Base-by-base conservation (phyloP, 169 alveolate species). In the Plasmodium vinckei region DNA sequence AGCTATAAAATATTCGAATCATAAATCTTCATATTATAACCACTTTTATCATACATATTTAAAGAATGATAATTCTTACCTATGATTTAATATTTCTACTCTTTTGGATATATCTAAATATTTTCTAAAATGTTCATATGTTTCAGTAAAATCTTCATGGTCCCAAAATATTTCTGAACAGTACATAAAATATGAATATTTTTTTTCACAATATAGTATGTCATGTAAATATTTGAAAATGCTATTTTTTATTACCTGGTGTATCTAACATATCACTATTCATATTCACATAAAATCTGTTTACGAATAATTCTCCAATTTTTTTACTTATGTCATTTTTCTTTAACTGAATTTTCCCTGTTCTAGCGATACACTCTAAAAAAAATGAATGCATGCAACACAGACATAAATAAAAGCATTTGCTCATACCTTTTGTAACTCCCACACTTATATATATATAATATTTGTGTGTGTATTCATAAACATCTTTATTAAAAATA, bases 261-360 rank as follows among this genome's bases (percentile, higher is more conserved):
- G 97, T 95, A 57, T 95, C 97, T 19, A 95, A 71, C 53, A 95
- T 94, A 63, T 95, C 97, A 6, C 96, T 92, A 65, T 95, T 97
- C 44, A 95, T 68, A 60, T 95, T 95, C 53, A 95, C 92, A 82
- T 95, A 95, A 71, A 95, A 94, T 42, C 97, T 87, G 87, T 95
- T 92, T 23, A 94, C 94, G 57, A 95, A 95, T 6, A 95, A 89
- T 71, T 95, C 97, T 1, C 97, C 97, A 27, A 95, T 95, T 86
- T 92, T 86, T 54, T 92, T 92, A 68, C 97, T 87, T 23, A 95
- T 95, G 46, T 94, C 97, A 57, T 93, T 94, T 63, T 96, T 88
- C 53, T 92, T 94, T 42, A 92, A 79, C 63, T 94, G 93, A 9
- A 95, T 93, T 10, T 93, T 94, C 4, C 97, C 97, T 15, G 95